These are phyloP conservation scores for Diaporthe caulivora DNA, from an alignment of 2,329 filamentous ascomycete species.

Conservation along the genomic window DNA sequence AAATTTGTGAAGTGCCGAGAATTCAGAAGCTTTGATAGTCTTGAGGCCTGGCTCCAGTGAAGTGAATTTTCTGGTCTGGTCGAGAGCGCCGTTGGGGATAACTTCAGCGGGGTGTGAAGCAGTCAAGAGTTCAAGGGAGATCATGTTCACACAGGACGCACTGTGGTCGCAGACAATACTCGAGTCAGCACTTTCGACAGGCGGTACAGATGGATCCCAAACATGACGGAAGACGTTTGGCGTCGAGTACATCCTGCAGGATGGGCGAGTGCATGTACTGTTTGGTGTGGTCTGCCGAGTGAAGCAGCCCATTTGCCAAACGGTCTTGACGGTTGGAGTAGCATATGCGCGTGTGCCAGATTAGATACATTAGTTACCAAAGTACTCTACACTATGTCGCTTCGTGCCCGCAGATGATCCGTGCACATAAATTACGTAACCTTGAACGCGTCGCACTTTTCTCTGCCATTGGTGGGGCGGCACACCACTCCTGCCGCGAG, in stretches of 20 bases:
- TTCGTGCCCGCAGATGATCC: background rate
- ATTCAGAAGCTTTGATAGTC: background rate
- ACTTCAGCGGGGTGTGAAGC: no score
- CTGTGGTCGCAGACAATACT: background rate
- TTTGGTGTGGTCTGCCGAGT: no score
- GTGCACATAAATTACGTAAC: constrained; percentile 3
- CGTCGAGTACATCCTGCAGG: no score
- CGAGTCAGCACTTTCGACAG: background rate
- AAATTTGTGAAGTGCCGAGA: background rate
- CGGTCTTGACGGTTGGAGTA: background rate
- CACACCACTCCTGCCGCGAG: background rate
- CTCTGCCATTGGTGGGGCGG: background rate
- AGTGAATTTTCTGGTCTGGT: no score
- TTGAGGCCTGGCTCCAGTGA: background rate
- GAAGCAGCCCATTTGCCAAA: background rate
- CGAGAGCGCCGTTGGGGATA: no score
- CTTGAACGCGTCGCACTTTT: background rate
- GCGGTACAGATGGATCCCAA: background rate
- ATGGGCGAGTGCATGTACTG: background rate
- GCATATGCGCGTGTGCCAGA: background rate
- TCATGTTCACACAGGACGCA: background rate
- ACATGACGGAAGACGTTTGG: background rate
- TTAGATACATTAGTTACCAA: no score
- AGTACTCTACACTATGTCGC: no score
- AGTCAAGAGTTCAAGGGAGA: no score